Evolutionary conservation across 495 filamentous ascomycete species (phyloP).

Genomic region (Copromyces sp.): DNA sequence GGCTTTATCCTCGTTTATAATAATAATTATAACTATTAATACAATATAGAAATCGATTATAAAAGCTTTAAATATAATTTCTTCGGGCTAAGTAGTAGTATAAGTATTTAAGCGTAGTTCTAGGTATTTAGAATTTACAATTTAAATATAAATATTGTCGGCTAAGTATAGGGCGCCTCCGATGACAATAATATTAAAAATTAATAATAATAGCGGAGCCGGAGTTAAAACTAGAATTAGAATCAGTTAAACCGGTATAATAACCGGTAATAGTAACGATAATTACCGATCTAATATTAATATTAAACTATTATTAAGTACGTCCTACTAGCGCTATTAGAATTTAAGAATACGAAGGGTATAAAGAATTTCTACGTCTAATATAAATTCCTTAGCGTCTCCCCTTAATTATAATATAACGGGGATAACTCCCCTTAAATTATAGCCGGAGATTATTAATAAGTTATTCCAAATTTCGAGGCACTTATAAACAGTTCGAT

Average conservation of each 20-base stretch:
- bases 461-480: not conserved
- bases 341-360: too few relatives aligned
- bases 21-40: not conserved
- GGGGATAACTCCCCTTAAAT: not conserved
- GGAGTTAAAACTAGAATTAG: too few relatives aligned
- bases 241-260: too few relatives aligned
- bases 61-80: not conserved
- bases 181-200: not conserved
- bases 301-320: too few relatives aligned
- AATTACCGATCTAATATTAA: too few relatives aligned
- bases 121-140: not conserved
- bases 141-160: not conserved
- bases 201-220: too few relatives aligned
- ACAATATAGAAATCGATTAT: not conserved
- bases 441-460: not conserved
- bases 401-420: not conserved
- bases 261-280: too few relatives aligned
- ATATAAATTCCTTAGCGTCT: not conserved
- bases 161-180: not conserved
- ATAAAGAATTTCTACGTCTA: not conserved
- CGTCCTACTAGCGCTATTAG: not conserved
- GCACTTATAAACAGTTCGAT: not conserved
- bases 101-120: not conserved
- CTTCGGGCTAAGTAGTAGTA: not conserved
- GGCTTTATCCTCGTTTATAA: not conserved